Evolutionary conservation across 2,329 filamentous ascomycete species (phyloP).

Genomic region (Cordyceps sp.): DNA sequence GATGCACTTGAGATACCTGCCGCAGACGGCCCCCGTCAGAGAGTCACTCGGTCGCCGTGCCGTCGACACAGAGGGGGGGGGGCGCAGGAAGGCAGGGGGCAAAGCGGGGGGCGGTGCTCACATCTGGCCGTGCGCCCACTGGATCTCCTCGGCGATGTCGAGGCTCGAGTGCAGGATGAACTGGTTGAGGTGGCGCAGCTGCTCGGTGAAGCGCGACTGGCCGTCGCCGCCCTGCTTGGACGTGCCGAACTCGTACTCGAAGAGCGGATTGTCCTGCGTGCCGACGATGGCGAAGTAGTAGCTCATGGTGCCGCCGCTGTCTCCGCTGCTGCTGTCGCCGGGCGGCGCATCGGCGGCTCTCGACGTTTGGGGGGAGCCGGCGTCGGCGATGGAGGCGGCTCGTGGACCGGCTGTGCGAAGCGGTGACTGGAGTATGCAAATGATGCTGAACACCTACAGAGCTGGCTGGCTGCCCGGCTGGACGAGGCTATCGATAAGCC

Average conservation of each 20-base stretch:
- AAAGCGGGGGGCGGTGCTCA: slow-evolving; percentile 26
- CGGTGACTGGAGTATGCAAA: no score
- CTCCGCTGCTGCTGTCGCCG: not conserved
- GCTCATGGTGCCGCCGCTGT: slow-evolving; percentile 45
- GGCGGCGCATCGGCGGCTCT: no score
- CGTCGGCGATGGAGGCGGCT: no score
- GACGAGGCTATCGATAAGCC: no score
- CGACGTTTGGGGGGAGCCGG: no score
- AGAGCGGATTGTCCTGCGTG: slow-evolving; percentile 87
- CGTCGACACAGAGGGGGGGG: not conserved
- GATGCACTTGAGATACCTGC: slow-evolving; percentile 86
- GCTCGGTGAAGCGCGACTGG: slow-evolving; percentile 70
- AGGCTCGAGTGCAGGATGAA: slow-evolving; percentile 91
- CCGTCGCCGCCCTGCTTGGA: slow-evolving; percentile 94
- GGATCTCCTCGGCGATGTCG: slow-evolving; percentile 90
- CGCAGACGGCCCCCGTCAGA: not conserved
- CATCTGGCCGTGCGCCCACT: slow-evolving; percentile 81
- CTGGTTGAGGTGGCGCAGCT: slow-evolving; percentile 87
- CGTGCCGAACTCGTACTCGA: slow-evolving; percentile 93
- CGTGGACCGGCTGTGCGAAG: no score
- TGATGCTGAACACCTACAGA: no score
- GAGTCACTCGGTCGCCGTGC: not conserved
- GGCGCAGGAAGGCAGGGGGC: not conserved
- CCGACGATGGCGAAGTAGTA: slow-evolving; percentile 98
- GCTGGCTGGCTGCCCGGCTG: no score